phyloP scores from a whole-genome alignment of 306 rosid species.

The Rosa persica region DNA sequence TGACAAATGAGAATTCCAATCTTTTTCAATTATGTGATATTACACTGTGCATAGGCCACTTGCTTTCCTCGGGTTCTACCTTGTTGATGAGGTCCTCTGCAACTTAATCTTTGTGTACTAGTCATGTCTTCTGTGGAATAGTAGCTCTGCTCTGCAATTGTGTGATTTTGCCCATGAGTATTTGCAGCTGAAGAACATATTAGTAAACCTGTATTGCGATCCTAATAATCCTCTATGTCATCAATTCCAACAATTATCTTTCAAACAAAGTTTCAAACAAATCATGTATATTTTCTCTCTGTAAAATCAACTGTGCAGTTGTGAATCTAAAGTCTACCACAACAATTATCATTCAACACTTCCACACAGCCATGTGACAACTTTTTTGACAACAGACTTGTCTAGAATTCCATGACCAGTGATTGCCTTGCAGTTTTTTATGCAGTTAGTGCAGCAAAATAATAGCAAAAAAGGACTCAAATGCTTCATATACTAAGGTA shows the following conservation, averaged over 20 bases:
- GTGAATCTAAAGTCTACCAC: background rate
- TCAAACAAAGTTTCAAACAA: background rate
- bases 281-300: background rate
- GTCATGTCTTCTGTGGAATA: background rate
- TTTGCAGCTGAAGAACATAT: background rate
- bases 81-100: background rate
- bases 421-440: background rate
- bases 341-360: background rate
- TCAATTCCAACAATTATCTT: background rate
- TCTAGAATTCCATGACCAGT: background rate
- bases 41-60: conserved; percentile 48
- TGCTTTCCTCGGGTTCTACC: conserved; percentile 22
- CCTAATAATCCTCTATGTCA: background rate
- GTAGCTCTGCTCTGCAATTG: background rate
- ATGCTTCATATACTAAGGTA: background rate
- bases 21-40: conserved; percentile 58
- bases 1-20: conserved; percentile 49
- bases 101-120: background rate
- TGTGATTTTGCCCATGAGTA: background rate
- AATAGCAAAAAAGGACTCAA: background rate
- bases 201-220: background rate
- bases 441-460: background rate
- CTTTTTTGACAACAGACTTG: background rate
- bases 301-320: background rate
- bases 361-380: background rate